Conservation (phyloP, 768 basidiomycete genomes). For the Dentipellis sp. region DNA sequence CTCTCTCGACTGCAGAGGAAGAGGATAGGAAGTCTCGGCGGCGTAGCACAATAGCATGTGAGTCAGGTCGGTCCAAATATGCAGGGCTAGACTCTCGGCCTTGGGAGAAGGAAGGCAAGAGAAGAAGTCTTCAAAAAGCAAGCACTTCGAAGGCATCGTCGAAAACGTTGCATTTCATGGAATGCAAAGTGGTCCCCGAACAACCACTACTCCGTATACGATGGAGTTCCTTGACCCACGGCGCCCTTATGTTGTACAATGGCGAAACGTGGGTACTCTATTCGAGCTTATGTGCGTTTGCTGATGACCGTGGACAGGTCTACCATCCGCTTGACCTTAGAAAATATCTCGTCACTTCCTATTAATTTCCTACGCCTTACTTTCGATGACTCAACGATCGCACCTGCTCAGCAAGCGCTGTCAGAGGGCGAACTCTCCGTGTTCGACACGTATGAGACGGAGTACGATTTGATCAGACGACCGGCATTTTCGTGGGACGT, state of each 20-base stretch:
- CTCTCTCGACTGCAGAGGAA: constrained; percentile 63
- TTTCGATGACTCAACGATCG: constrained; percentile 87
- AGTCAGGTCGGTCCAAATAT: constrained; percentile 64
- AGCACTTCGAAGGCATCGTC: constrained; percentile 15
- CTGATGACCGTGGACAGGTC: constrained; percentile 41
- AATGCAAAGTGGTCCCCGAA: constrained; percentile 78
- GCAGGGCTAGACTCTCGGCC: constrained; percentile 63
- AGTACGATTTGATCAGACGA: constrained; percentile 65
- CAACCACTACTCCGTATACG: constrained; percentile 85
- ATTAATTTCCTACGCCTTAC: constrained; percentile 80
- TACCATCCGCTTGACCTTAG: constrained; percentile 74
- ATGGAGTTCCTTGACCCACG: constrained; percentile 84
- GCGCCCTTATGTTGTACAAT: constrained; percentile 90
- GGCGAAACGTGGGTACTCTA: constrained; percentile 67
- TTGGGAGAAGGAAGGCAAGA: constrained; percentile 44
- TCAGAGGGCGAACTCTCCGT: constrained; percentile 74
- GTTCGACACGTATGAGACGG: constrained; percentile 86
- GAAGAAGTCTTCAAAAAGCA: constrained; percentile 19
- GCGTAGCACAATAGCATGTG: constrained; percentile 53
- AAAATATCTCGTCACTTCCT: constrained; percentile 78
- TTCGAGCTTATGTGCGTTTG: background rate
- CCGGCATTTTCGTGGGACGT: constrained; percentile 75
- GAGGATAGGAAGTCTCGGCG: constrained; percentile 48
- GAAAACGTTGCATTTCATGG: constrained; percentile 45
- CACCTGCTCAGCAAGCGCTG: constrained; percentile 64